Evolutionary conservation across 345 rosid genomes (phyloP), one percentile per base, ranked within the genome.

Genomic region (Corchorus olitorius): DNA sequence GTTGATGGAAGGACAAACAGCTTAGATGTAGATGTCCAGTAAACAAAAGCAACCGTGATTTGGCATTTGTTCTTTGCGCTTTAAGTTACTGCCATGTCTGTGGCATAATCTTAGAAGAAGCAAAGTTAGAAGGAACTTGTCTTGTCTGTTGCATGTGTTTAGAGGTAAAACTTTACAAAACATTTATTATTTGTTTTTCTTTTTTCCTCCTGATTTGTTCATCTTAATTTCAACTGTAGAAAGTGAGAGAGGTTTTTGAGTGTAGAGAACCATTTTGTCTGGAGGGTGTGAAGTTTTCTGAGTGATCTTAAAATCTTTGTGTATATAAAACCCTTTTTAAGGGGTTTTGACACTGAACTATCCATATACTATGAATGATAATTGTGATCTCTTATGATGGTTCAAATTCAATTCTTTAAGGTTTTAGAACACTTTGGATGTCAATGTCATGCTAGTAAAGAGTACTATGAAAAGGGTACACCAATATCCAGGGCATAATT

Each of bases 161-260:
- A 59, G 76, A 68, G 43, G 68, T 70, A 54, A 68, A 52, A 73
- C 55, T 56, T 35, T 39, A 39, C 53, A 72, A 27, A 59, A 15
- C 56, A 68, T 56, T 22, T 35, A 39, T 34, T 0, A 43, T 75
- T 76, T 8, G 58, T 64, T 27, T 50, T 70, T 13, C 75, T 46
- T 71, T 56, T 62, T 19, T 46, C 59, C 37, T 14, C 45, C 60
- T 54, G 53, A 22, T 76, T 81, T 80, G 33, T 77, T 81, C 4
- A 59, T 72, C 75, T 81, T 79, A 22, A 63, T 79, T 74, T 77
- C 83, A 83, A 83, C 50, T 77, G 82, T 86, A 79, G 85, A 79
- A 79, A 74, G 71, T 77, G 74, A 74, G 55, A 16, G 16, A 70
- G 70, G 17, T 34, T 68, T 27, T 75, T 73, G 81, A 75, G 83